Base-by-base conservation (phyloP, 2,329 filamentous ascomycete species). In the Fusarium haematococcum region DNA sequence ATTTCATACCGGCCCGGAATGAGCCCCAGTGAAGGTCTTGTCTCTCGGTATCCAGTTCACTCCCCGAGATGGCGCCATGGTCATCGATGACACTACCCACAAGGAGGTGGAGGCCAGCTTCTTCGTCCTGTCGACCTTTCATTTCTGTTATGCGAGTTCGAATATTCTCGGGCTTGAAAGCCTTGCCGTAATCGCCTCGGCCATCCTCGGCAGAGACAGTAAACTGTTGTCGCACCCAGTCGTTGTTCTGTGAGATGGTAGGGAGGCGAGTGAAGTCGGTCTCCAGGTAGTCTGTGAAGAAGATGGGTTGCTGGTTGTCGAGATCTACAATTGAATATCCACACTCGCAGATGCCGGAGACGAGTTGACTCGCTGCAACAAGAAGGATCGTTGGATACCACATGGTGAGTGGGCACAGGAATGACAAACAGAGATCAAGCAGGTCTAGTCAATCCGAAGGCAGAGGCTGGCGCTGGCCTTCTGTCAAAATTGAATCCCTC, bases 241-340 rank as follows among this genome's bases (percentile, higher is more conserved):
- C 88, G 4, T 87, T 84, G 74, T 90, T 85, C 6, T 83, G 77
- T 18, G 85, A 82, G 56, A 90, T 83, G 65, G 88, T 80, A 11
- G 83, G 75, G 41, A 89, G 79, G 69, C 89, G 89, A 4, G 91
- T 83, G 79, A 95, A 95, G 82, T 95, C 91, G 23, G 92, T 92
- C 79, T 95, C 93, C 61, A 94, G 82, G 13, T 91, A 79, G 69
- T 95, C 91, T 3, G 92, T 94, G 80, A 93, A 95, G 62, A 93
- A 79, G 45, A 85, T 82, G 56, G 81, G 77, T 5, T 79, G 74
- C 32, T 83, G 82, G 54, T 82, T 78, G n/a, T 84, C 85, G 43
- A 65, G 32, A 7, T 86, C 82, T 69, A 84, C 85, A 52, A 91
- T 82, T 4, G 88, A 88, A 81, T 94, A 95, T 61, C 93, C 94